These are phyloP conservation scores for Ottelia alismoides DNA, from an alignment of 106 monocot species.

Conservation along the genomic window DNA sequence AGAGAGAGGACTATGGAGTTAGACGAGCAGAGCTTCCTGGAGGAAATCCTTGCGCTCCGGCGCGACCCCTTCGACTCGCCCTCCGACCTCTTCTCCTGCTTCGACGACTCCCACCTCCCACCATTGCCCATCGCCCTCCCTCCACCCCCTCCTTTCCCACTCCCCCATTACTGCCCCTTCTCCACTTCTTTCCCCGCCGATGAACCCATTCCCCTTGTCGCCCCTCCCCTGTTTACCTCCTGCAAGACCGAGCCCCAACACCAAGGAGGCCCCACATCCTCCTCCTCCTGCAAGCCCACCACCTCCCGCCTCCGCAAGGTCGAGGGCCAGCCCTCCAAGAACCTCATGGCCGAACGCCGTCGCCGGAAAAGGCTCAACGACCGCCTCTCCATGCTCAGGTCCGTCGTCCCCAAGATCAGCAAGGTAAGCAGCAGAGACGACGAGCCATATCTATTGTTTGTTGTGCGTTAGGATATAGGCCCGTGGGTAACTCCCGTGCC, in stretches of 20 bases:
- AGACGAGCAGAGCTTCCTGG: conserved; percentile 79
- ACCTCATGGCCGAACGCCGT: conserved; percentile 93
- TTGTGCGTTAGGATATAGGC: too few relatives aligned
- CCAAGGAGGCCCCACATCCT: conserved; percentile 1
- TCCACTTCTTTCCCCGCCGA: not conserved
- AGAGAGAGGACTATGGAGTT: conserved; percentile 45
- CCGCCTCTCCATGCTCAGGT: conserved; percentile 90
- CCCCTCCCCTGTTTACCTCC: conserved; percentile 8
- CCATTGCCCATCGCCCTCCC: not conserved
- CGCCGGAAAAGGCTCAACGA: conserved; percentile 91
- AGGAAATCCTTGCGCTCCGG: conserved; percentile 56
- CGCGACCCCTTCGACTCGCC: conserved; percentile 45
- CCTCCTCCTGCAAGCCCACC: conserved; percentile 1
- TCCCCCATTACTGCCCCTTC: not conserved
- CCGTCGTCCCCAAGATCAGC: conserved; percentile 97
- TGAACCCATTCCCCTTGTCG: not conserved
- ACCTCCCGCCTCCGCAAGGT: conserved; percentile 30
- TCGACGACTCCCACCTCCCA: conserved; percentile 8
- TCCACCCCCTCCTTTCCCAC: conserved; percentile 14
- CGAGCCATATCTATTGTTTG: not conserved
- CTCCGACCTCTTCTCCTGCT: conserved; percentile 36
- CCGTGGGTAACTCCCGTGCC: not conserved
- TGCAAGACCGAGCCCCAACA: too few relatives aligned
- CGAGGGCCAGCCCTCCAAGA: conserved; percentile 90
- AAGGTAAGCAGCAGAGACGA: conserved; percentile 31